Evolutionary conservation across 768 basidiomycete genomes (phyloP).

Genomic region (Symmetrospora coprosmae): DNA sequence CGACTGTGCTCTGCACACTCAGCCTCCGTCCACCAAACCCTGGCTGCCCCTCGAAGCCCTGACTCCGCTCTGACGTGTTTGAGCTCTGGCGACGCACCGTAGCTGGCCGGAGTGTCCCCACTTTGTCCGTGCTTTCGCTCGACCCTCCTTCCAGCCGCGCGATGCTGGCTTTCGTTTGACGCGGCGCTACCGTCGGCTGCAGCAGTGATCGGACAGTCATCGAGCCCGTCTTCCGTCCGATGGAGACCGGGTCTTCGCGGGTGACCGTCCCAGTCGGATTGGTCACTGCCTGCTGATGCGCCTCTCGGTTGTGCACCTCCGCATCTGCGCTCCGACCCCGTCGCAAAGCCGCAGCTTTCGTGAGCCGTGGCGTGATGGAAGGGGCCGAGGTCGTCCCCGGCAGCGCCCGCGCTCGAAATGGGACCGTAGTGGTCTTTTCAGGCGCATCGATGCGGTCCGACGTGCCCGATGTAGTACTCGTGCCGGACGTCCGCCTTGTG

Average conservation of each 20-base stretch:
- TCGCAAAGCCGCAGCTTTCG: constrained; percentile 11
- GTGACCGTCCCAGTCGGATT: too few species aligned
- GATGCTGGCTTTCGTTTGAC: neutral
- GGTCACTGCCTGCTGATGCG: neutral
- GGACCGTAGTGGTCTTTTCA: neutral
- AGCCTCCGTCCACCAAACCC: neutral
- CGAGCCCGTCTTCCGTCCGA: too few species aligned
- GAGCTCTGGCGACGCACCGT: neutral
- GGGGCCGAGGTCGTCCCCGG: neutral
- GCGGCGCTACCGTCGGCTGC: neutral
- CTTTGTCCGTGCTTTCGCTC: neutral
- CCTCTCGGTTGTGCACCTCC: neutral
- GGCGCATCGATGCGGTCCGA: neutral
- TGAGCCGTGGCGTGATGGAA: neutral
- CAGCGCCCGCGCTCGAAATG: neutral
- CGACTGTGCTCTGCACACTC: neutral
- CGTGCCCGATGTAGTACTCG: neutral
- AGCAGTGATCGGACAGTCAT: too few species aligned
- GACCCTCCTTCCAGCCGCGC: neutral
- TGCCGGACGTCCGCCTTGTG: too few species aligned
- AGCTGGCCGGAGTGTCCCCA: neutral
- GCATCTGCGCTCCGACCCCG: neutral
- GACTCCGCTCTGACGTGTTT: neutral
- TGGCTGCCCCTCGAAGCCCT: constrained; percentile 4
- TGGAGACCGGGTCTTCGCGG: too few species aligned